Conservation (phyloP, 305 asterid genomes). For the Lippia alba region DNA sequence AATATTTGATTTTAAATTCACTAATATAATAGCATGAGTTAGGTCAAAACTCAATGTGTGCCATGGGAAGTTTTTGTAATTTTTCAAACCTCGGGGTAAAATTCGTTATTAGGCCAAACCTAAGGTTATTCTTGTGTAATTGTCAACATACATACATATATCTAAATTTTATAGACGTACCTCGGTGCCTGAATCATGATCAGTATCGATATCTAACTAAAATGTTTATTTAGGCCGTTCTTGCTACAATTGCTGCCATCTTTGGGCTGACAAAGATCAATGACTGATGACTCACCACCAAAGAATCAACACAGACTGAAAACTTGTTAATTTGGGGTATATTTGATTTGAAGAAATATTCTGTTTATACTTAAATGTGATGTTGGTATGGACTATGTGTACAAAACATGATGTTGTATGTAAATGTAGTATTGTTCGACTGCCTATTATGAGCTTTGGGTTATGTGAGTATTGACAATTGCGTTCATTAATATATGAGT, state of each 20-base stretch:
- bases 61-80: too few species aligned
- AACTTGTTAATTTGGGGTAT: constrained; percentile 20
- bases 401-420: constrained; percentile 17
- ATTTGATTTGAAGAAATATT: neutral
- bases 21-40: too few species aligned
- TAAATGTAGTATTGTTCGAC: constrained; percentile 10
- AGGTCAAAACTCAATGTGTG: too few species aligned
- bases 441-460: constrained; percentile 8
- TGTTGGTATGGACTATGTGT: constrained; percentile 9
- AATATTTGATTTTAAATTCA: too few species aligned
- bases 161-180: too few species aligned
- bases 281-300: constrained; percentile 38
- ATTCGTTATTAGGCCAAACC: too few species aligned
- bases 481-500: neutral
- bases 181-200: neutral
- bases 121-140: too few species aligned
- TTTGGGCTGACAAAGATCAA: constrained; percentile 54
- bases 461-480: neutral
- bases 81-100: too few species aligned
- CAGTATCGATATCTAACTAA: neutral
- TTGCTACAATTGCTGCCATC: constrained; percentile 60
- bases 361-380: constrained; percentile 5
- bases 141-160: too few species aligned
- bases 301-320: neutral
- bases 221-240: constrained; percentile 58